Percentiles rank a stretch among this genome's conserved stretches.
Conservation (phyloP, 441 rosid genomes). For the Bruguiera hainesii region DNA sequence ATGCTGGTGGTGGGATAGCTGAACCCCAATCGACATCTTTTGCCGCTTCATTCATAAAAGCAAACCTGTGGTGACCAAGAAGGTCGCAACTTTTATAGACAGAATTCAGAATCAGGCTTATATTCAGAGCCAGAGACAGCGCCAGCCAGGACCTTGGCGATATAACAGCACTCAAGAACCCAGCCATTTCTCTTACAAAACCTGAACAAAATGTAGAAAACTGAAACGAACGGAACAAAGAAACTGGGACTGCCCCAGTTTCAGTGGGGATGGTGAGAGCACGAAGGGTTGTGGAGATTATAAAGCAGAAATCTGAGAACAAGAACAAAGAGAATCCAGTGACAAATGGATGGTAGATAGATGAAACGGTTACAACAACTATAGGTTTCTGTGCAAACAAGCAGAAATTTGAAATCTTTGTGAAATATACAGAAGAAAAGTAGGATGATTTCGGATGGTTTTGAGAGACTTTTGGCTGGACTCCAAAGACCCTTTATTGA, state of each 20-base stretch:
- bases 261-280: neutral
- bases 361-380: neutral
- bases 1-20: no score
- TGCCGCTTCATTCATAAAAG: slow-evolving; percentile 3
- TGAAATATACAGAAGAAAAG: neutral
- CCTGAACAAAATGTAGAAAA: neutral
- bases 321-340: neutral
- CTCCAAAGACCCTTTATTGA: slow-evolving; percentile 8
- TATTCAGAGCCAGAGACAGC: slow-evolving; percentile 66
- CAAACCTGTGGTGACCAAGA: slow-evolving; percentile 11
- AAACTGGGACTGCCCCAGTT: no score
- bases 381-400: neutral
- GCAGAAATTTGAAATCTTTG: neutral
- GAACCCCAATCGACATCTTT: no score
- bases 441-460: neutral
- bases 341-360: slow-evolving; percentile 6
- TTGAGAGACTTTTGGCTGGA: neutral
- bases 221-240: neutral
- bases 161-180: slow-evolving; percentile 28
- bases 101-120: slow-evolving; percentile 47
- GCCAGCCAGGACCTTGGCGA: slow-evolving; percentile 53
- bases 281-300: neutral
- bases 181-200: slow-evolving; percentile 34
- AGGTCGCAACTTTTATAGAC: slow-evolving; percentile 22
- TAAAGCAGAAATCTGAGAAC: neutral